Evolutionary conservation across 371 early-diverging fungal genomes (phyloP), one percentile per base, ranked within the genome.

Genomic region (Mucor mucedo): DNA sequence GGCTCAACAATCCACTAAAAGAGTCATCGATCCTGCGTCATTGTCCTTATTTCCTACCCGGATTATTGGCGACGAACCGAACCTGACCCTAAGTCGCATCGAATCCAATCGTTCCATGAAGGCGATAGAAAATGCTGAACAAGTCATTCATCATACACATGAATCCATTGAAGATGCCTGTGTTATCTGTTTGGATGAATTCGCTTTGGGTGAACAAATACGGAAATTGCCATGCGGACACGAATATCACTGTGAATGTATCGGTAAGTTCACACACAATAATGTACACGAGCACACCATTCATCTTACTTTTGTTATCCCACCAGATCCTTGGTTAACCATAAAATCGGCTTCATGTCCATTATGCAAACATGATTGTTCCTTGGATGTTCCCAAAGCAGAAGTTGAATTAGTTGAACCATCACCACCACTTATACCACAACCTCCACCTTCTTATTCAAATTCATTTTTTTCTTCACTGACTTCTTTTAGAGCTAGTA

Each of bases 171-270:
- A 63, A 7, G 62, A 59, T 38, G 61, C 78, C 2, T 96, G 96
- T 70, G 88, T 89, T 27, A 90, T 96, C 55, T 96, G 96, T 66
- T 71, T 95, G 44, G 87, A 88, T 64, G 90, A 87, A 10, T 94
- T 89, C 72, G 78, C 72, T 6, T 44, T 63, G 4, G 87, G 86
- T 14, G 91, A 91, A 29, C 60, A 67, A 29, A 66, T 95, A 45
- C 76, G 94, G 3, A 62, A 78, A 28, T 76, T 96, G 11, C 84
- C 86, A 2, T 96, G 96, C 69, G 75, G 76, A 3, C 96, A 96
- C 72, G 85, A 84, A 60, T 96, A 89, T 69, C 96, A 95, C 62
- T 76, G 83, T 27, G 89, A 88, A 49, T 96, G 96, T 73, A 86
- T 95, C 55, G 94, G 93, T 83, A 80, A 74, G 63, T 2, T 16